Evolutionary conservation across 441 rosid species (phyloP).

Genomic region (Viola pubescens): DNA sequence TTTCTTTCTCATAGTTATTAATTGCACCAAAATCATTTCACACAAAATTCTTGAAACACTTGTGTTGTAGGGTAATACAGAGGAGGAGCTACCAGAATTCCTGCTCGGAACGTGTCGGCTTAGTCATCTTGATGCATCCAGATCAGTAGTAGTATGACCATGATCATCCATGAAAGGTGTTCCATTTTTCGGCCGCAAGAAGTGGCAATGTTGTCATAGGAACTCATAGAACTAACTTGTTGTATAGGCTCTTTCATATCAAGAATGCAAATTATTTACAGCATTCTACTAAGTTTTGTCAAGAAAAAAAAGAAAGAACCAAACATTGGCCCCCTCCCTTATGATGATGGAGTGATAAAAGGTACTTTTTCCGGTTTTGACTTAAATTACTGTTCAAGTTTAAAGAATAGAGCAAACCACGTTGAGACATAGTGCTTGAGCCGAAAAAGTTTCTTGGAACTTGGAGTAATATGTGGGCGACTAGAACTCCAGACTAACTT

Average conservation of each 20-base stretch:
- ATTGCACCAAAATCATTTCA: not conserved
- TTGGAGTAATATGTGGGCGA: no score
- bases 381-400: no score
- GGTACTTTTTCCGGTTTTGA: no score
- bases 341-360: no score
- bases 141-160: constrained; percentile 30
- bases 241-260: no score
- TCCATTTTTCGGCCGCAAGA: not conserved
- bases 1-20: not conserved
- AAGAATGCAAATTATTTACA: not conserved
- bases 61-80: constrained; percentile 61
- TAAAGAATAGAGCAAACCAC: no score
- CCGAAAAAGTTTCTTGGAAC: no score
- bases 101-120: constrained; percentile 83
- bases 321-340: no score
- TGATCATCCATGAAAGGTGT: not conserved
- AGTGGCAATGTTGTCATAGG: not conserved
- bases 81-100: constrained; percentile 86
- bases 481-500: no score
- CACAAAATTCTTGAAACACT: not conserved
- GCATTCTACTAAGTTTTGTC: not conserved
- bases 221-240: not conserved
- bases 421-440: no score
- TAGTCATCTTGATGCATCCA: constrained; percentile 53
- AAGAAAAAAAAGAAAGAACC: no score